These are phyloP conservation scores for Hygrophila difformis DNA, from an alignment of 257 asterid genomes.

Conservation along the genomic window DNA sequence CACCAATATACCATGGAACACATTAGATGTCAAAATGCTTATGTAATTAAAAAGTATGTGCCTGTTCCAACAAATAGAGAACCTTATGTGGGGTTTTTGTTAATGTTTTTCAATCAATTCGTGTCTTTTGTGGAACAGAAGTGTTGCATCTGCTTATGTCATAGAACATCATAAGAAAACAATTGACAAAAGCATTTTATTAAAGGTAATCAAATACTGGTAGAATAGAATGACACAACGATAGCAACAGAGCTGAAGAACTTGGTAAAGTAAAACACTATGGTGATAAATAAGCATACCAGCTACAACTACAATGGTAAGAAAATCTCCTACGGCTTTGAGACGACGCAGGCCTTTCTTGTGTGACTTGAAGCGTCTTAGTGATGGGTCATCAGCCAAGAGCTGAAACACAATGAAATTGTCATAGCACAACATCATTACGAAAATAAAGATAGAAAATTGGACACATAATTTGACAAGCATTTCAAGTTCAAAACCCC, in stretches of 20 bases:
- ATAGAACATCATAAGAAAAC: background rate
- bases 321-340: constrained; percentile 56
- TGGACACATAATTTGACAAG: background rate
- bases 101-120: no score
- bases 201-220: background rate
- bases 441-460: background rate
- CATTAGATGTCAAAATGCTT: no score
- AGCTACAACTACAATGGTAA: constrained; percentile 63
- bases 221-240: background rate
- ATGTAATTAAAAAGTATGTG: no score
- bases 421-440: background rate
- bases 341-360: constrained; percentile 49
- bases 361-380: constrained; percentile 61
- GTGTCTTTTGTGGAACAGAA: no score
- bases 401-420: constrained; percentile 41
- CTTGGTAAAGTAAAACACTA: background rate
- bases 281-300: constrained; percentile 28
- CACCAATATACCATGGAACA: no score
- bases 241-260: constrained; percentile 8
- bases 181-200: background rate
- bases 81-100: no score
- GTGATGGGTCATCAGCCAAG: constrained; percentile 57
- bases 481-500: background rate
- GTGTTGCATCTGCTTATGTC: no score
- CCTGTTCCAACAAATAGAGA: no score